These are phyloP conservation scores for Ustilago cynodontis DNA, from an alignment of 1,284 basidiomycete genomes.

Conservation along the genomic window DNA sequence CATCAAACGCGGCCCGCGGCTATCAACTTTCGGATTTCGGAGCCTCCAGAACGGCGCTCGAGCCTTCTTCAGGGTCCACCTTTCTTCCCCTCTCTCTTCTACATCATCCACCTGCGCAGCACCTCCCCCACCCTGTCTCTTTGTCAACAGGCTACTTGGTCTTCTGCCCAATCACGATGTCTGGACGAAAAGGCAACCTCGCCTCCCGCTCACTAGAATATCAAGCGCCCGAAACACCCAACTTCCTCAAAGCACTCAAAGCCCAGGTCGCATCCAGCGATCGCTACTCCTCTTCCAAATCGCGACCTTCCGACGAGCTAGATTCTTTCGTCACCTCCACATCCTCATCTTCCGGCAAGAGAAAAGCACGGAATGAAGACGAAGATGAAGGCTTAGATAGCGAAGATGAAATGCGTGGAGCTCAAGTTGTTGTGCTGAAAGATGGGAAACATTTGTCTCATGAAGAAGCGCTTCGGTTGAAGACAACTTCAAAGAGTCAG, in stretches of 20 bases:
- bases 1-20: neutral
- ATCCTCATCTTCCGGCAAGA: conserved; percentile 11
- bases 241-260: conserved; percentile 40
- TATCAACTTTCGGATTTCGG: conserved; percentile 1
- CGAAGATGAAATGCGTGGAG: conserved; percentile 51
- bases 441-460: conserved; percentile 56
- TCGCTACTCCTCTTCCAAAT: conserved; percentile 8
- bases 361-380: neutral
- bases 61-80: conserved; percentile 18
- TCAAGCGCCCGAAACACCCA: conserved; percentile 25
- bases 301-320: conserved; percentile 11
- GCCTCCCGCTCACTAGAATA: conserved; percentile 39
- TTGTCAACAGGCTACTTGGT: neutral
- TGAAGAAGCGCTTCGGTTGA: conserved; percentile 37
- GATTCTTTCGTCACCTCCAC: conserved; percentile 24
- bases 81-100: neutral
- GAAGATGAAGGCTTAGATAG: conserved; percentile 23
- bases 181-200: conserved; percentile 24
- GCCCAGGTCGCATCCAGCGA: conserved; percentile 29
- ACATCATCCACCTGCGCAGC: neutral
- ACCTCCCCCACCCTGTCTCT: neutral
- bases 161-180: conserved; percentile 12
- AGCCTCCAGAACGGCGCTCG: conserved; percentile 3
- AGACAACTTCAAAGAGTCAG: neutral
- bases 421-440: conserved; percentile 62